These are phyloP conservation scores for Hypoxylon intermedium DNA, from an alignment of 495 filamentous ascomycete genomes.

Conservation along the genomic window DNA sequence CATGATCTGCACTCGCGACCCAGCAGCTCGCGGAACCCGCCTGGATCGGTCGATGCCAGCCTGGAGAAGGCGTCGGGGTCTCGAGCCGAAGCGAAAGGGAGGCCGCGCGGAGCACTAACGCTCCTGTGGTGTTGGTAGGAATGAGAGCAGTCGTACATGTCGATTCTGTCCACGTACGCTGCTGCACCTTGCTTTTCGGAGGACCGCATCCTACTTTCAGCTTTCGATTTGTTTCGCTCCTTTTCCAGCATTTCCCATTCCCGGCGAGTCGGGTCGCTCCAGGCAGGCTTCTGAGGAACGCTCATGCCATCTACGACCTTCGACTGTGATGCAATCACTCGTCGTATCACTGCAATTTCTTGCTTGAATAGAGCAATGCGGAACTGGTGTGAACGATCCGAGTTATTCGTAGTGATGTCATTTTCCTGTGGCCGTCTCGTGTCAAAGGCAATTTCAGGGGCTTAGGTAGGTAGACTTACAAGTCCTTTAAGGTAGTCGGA, in stretches of 20 bases:
- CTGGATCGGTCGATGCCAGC: constrained; percentile 37
- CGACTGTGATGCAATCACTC: constrained; percentile 36
- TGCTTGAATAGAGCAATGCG: constrained; percentile 46
- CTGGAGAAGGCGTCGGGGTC: constrained; percentile 23
- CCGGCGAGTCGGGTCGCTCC: constrained; percentile 16
- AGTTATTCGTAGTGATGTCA: constrained; percentile 43
- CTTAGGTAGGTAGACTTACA: constrained; percentile 14
- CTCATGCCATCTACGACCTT: constrained; percentile 19
- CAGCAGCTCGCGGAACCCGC: constrained; percentile 41
- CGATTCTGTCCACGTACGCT: constrained; percentile 32
- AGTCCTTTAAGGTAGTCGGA: constrained; percentile 45
- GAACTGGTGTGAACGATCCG: constrained; percentile 47
- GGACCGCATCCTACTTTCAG: constrained; percentile 25
- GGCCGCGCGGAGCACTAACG: constrained; percentile 6
- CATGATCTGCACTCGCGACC: constrained; percentile 35
- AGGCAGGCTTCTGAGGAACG: neutral
- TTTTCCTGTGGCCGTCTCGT: constrained; percentile 31
- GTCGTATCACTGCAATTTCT: constrained; percentile 47
- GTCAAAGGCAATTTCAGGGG: neutral
- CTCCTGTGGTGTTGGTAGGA: constrained; percentile 14
- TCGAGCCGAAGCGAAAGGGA: constrained; percentile 1
- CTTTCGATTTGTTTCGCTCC: constrained; percentile 18
- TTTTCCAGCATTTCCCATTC: constrained; percentile 35
- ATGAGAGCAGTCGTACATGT: constrained; percentile 17
- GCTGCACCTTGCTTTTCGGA: constrained; percentile 16